phyloP scores from a whole-genome alignment of 805 yeast species.

The Yarrowia keelungensis region DNA sequence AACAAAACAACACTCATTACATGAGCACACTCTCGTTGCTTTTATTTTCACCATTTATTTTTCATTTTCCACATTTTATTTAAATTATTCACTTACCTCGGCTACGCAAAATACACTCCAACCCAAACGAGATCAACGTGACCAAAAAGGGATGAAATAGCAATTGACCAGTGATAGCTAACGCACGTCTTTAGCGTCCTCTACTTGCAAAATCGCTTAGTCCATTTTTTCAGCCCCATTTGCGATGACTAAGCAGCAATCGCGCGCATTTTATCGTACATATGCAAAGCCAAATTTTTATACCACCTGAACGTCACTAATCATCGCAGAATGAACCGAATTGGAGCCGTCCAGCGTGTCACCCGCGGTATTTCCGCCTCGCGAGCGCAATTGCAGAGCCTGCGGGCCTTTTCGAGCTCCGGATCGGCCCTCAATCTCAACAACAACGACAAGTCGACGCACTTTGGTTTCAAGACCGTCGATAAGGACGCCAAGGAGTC shows the following conservation, averaged over 20 bases:
- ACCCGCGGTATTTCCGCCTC: slow-evolving; percentile 4
- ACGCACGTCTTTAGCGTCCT: too few relatives aligned
- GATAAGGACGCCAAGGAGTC: slow-evolving; percentile 78
- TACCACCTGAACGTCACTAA: slow-evolving; percentile 9
- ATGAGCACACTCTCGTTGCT: too few relatives aligned
- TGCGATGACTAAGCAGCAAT: slow-evolving; percentile 17
- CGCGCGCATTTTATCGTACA: slow-evolving; percentile 12
- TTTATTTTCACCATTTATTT: too few relatives aligned
- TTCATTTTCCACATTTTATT: too few relatives aligned
- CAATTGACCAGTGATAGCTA: too few relatives aligned
- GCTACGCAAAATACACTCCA: not conserved
- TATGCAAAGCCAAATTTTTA: slow-evolving; percentile 12
- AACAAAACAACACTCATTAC: too few relatives aligned
- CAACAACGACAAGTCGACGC: slow-evolving; percentile 57
- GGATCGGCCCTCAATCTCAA: not conserved
- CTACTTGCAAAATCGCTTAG: too few relatives aligned
- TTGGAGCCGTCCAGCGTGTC: slow-evolving; percentile 23
- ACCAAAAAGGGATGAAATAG: too few relatives aligned
- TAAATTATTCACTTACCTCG: too few relatives aligned
- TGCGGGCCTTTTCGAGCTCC: slow-evolving; percentile 27
- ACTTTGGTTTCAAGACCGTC: slow-evolving; percentile 89
- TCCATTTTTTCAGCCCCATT: not conserved
- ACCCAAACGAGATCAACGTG: not conserved
- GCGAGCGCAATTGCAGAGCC: slow-evolving; percentile 1
- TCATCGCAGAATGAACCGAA: slow-evolving; percentile 12